Evolutionary conservation across 2,329 filamentous ascomycete genomes (phyloP), one percentile per base, ranked within the genome.

Genomic region (Grosmannia clavigera): DNA sequence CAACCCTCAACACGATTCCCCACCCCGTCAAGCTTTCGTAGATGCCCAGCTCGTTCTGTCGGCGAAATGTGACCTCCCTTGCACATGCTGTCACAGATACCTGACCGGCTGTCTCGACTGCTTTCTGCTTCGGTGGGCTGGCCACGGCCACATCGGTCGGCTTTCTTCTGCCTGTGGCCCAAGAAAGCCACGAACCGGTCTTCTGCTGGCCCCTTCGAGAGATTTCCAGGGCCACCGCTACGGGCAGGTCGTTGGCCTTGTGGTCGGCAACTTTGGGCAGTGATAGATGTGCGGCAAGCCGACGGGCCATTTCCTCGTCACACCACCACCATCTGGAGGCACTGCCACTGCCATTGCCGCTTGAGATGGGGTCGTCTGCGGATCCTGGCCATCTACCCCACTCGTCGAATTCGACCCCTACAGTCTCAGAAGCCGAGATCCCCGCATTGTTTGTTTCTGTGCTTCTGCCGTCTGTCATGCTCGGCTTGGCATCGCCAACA

Each of bases 1-100:
- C 27, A 14, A 81, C 69, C 0, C 67, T 70, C 1, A 80, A 71
- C 16, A 80, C 74, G 35, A 82, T 69, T 0, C 73, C 79, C 72
- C 74, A 81, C 2, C 79, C 80, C 2, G 72, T 74, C 62, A 70
- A 69, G 38, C 76, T 78, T 66, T 82, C 78, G 73, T 75, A 78
- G 1, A 82, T 68, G 0, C 79, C 79, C 65, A 82, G 71, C 16
- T 75, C 76, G 27, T 78, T 82, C 67, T 80, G 74, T 54, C 67
- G 67, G n/a, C 79, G 67, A 60, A 82, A 81, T 0, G 77, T 76
- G 1, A 80, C 73, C 63, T 80, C 74, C 56, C 81, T 73, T 0
- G 76, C 74, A 31, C 67, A 67, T 2, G 75, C 74, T 3, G 65
- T 68, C 73, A 81, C 78, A 5, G 64, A 68, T 1, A 75, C 70